Base-by-base conservation (phyloP, 1,284 basidiomycete species). In the Puccinia novopanici region DNA sequence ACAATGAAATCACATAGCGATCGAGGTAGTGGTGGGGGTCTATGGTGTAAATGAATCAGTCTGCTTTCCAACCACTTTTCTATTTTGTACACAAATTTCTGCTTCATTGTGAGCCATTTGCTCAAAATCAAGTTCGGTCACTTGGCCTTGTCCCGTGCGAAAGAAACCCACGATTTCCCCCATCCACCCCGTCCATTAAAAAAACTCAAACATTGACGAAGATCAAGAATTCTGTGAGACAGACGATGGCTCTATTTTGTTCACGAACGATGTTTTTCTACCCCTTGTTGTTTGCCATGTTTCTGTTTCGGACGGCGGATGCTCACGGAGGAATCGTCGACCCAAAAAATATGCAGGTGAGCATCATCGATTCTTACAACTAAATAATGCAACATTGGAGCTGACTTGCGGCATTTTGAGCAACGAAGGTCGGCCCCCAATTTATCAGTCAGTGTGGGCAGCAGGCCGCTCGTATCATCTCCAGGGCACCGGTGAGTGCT, bases 261-360 rank as follows among this genome's bases (percentile, higher is more conserved):
- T 63, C 59, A 40, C 17, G 27, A 40, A 63, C 17, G 34, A 34
- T 34, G 5, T 63, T 40, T 22, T 37, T 17, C 34, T 63, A 22
- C 13, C 22, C 30, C 27, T 37, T 63, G 6, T 63, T 63, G 34
- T 17, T 63, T 63, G 22, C 3, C 59, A 22, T 63, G 3, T 15
- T 10, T 24, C 40, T 40, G 59, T 42, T 68, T 15, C 42, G 67
- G 42, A 68, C 50, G 42, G 67, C 50, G 12, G 30, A 68, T 68
- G 67, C 67, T 48, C 67, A 68, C 50, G 67, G 22, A n/a, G 67
- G 67, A 27, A 68, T 68, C 42, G 27, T n/a, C 10, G 15, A 6
- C 48, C 67, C 67, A 68, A 9, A n/a, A 15, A 24, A 12, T 13
- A 68, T 68, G 67, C 2, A 19, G 37, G 67, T 68, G n/a, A 68